Percentiles rank a stretch among this genome's conserved stretches.
Evolutionary conservation across 495 filamentous ascomycete genomes (phyloP).

Genomic region (Cudoniella acicularis): DNA sequence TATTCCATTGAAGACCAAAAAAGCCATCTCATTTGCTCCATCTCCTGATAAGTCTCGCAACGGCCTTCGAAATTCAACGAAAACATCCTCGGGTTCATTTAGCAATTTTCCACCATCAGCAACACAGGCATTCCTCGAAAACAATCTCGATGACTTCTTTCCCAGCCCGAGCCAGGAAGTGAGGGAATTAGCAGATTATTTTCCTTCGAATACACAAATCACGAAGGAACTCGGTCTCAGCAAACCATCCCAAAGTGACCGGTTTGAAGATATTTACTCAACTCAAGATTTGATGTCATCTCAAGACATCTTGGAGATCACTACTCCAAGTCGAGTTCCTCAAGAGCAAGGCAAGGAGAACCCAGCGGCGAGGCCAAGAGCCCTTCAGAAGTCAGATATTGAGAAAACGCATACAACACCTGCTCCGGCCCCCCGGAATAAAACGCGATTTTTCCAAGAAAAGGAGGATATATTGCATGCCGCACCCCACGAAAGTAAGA

Average conservation of each 20-base stretch:
- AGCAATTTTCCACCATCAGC: conserved; percentile 27
- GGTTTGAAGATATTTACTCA: conserved; percentile 32
- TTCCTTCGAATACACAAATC: conserved; percentile 24
- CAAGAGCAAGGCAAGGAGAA: not conserved
- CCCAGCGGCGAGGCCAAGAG: not conserved
- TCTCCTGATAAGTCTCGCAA: not conserved
- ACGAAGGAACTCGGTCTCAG: conserved; percentile 12
- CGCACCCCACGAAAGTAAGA: conserved; percentile 21
- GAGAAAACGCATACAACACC: not conserved
- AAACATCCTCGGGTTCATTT: not conserved
- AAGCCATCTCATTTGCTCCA: conserved; percentile 7
- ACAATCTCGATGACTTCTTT: conserved; percentile 45
- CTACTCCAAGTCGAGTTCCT: conserved; percentile 23
- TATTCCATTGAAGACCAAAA: not conserved
- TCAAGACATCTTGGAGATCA: conserved; percentile 44
- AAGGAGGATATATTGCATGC: conserved; percentile 23
- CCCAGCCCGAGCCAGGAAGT: conserved; percentile 44
- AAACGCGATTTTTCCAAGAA: conserved; percentile 22
- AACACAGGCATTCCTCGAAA: conserved; percentile 41
- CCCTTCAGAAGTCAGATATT: not conserved
- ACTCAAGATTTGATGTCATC: conserved; percentile 46
- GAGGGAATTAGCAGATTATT: conserved; percentile 36
- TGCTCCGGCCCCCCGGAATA: not conserved
- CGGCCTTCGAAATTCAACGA: not conserved
- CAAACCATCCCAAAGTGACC: not conserved